Evolutionary conservation across 2,329 filamentous ascomycete species (phyloP).

Genomic region (Orbilia ellipsospora): DNA sequence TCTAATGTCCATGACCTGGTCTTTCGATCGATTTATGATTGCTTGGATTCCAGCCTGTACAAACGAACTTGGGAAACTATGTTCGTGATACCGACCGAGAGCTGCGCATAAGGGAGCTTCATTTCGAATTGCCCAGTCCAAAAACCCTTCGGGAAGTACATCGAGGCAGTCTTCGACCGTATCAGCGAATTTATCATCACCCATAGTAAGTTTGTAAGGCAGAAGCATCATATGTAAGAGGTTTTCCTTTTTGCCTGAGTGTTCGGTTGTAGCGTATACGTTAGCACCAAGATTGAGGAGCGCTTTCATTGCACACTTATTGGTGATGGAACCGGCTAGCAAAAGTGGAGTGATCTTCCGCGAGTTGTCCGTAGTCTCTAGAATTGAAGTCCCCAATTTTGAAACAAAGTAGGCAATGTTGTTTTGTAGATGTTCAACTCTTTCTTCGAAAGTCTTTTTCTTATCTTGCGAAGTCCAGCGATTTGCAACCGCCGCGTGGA

Average conservation of each 20-base stretch:
- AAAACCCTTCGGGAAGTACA: slow-evolving; percentile 15
- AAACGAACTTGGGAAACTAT: not conserved
- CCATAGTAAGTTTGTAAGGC: not conserved
- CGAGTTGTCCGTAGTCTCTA: slow-evolving; percentile 71
- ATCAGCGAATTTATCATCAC: not conserved
- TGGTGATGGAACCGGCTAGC: slow-evolving; percentile 71
- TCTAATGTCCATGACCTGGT: slow-evolving; percentile 64
- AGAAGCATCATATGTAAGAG: slow-evolving; percentile 62
- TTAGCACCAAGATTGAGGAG: slow-evolving; percentile 75
- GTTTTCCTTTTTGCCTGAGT: slow-evolving; percentile 72
- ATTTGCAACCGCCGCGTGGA: slow-evolving; percentile 56
- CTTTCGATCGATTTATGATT: slow-evolving; percentile 69
- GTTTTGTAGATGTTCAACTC: slow-evolving; percentile 53
- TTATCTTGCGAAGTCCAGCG: slow-evolving; percentile 50
- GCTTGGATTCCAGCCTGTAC: slow-evolving; percentile 62
- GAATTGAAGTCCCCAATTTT: slow-evolving; percentile 69
- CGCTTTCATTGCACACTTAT: slow-evolving; percentile 69
- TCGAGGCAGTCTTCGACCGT: slow-evolving; percentile 7
- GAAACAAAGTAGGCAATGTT: slow-evolving; percentile 71
- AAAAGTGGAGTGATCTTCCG: slow-evolving; percentile 74
- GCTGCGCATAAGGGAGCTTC: slow-evolving; percentile 42
- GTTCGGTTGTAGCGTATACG: slow-evolving; percentile 69
- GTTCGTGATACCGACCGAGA: slow-evolving; percentile 33
- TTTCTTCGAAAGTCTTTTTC: slow-evolving; percentile 2
- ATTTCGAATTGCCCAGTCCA: slow-evolving; percentile 4